Evolutionary conservation across 2,329 filamentous ascomycete species (phyloP).

Genomic region (Chaetoscypha palmicola): DNA sequence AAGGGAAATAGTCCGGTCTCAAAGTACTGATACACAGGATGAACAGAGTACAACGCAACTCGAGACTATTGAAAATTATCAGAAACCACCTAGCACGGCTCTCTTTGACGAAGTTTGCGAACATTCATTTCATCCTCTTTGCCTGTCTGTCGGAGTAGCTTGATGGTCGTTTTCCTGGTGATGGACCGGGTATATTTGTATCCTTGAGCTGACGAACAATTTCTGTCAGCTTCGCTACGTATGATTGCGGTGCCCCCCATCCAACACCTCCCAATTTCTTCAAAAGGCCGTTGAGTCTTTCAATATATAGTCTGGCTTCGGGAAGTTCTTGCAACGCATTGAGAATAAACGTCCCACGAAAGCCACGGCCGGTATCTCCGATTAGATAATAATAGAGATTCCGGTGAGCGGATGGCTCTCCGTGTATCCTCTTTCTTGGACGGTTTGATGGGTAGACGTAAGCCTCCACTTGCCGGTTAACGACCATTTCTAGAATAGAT

Average conservation of each 20-base stretch:
- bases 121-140: conserved; percentile 26
- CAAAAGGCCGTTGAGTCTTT: conserved; percentile 20
- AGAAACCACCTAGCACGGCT: not conserved
- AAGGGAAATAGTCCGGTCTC: not conserved
- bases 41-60: not conserved
- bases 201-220: conserved; percentile 21
- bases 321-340: conserved; percentile 24
- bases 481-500: conserved; percentile 22
- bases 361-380: conserved; percentile 17
- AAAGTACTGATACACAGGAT: no score
- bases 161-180: conserved; percentile 21
- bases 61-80: not conserved
- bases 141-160: conserved; percentile 20
- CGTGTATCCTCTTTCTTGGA: conserved; percentile 18
- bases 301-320: conserved; percentile 19
- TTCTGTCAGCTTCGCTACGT: conserved; percentile 15
- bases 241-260: conserved; percentile 20
- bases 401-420: conserved; percentile 22
- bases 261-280: conserved; percentile 11
- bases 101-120: not conserved
- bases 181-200: no score
- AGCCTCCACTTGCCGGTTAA: conserved; percentile 22
- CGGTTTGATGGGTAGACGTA: conserved; percentile 19
- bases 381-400: conserved; percentile 28
- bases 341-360: conserved; percentile 22